Evolutionary conservation across 2,329 filamentous ascomycete genomes (phyloP).

Genomic region (Trichocomaceae sp.): DNA sequence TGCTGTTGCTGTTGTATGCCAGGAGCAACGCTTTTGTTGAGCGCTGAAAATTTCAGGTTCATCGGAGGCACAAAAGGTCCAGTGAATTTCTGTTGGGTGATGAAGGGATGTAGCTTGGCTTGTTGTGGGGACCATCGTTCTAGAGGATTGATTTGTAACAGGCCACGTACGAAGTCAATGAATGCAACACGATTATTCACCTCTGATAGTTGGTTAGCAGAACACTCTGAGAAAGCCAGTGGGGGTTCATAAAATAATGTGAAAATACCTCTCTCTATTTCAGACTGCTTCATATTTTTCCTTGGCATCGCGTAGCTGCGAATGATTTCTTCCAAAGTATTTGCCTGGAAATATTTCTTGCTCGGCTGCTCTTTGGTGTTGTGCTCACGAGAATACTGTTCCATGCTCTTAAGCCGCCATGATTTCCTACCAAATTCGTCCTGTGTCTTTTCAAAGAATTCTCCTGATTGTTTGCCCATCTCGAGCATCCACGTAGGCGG

Average conservation of each 20-base stretch:
- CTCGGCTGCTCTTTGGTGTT: slow-evolving; percentile 96
- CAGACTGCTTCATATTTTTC: slow-evolving; percentile 98
- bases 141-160: slow-evolving; percentile 89
- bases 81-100: slow-evolving; percentile 95
- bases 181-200: slow-evolving; percentile 97
- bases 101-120: slow-evolving; percentile 94
- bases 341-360: slow-evolving; percentile 98
- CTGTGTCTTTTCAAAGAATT: slow-evolving; percentile 89
- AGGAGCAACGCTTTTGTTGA: slow-evolving; percentile 81
- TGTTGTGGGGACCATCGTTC: slow-evolving; percentile 98
- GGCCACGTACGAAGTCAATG: slow-evolving; percentile 92
- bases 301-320: slow-evolving; percentile 96
- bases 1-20: slow-evolving; percentile 95
- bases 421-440: slow-evolving; percentile 90
- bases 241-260: neutral
- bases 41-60: slow-evolving; percentile 82
- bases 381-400: slow-evolving; percentile 93
- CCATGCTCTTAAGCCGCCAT: slow-evolving; percentile 92
- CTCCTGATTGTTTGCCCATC: slow-evolving; percentile 93
- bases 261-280: slow-evolving; percentile 82
- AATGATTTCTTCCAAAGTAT: slow-evolving; percentile 91
- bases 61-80: slow-evolving; percentile 94
- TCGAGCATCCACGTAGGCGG: slow-evolving; percentile 99
- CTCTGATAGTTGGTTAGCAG: slow-evolving; percentile 54
- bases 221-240: neutral